Percentiles rank a stretch among this genome's conserved stretches.
These are phyloP conservation scores for Endoconidiophora laricicola DNA, from an alignment of 2,329 filamentous ascomycete species.

Conservation along the genomic window DNA sequence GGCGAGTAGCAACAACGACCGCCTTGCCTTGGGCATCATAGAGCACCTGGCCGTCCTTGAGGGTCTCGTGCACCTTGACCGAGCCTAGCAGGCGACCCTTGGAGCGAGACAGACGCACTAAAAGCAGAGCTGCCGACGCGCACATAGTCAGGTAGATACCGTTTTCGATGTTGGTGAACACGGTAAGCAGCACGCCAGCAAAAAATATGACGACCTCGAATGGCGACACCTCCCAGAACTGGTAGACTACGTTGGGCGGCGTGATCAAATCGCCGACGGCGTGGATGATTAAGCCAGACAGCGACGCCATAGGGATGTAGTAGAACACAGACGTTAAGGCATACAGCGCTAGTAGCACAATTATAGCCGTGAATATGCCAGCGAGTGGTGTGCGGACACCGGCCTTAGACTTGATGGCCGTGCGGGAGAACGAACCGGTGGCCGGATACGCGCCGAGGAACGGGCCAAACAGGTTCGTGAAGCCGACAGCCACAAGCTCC, in stretches of 20 bases:
- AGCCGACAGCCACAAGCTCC: constrained; percentile 61
- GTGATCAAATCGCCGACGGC: constrained; percentile 77
- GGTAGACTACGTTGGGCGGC: constrained; percentile 65
- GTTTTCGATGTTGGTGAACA: constrained; percentile 69
- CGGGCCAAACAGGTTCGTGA: constrained; percentile 57
- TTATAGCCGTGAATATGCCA: constrained; percentile 65
- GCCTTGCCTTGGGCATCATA: constrained; percentile 9
- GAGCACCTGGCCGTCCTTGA: constrained; percentile 8
- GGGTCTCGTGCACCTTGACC: constrained; percentile 32
- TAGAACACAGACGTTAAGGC: constrained; percentile 70
- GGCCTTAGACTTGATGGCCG: constrained; percentile 87
- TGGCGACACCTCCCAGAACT: constrained; percentile 76
- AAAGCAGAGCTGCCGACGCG: constrained; percentile 57
- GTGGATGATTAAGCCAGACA: constrained; percentile 79
- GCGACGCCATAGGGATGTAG: constrained; percentile 64
- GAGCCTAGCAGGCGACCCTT: constrained; percentile 70
- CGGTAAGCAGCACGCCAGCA: constrained; percentile 63
- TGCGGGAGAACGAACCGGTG: constrained; percentile 79
- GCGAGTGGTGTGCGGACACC: constrained; percentile 76
- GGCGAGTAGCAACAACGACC: constrained; percentile 6
- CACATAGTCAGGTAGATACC: constrained; percentile 80
- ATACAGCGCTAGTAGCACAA: constrained; percentile 74
- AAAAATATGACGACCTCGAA: constrained; percentile 75
- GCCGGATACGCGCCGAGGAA: constrained; percentile 74
- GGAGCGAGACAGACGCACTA: constrained; percentile 72